phyloP scores from a whole-genome alignment of 306 rosid species.

The Sesbania bispinosa region DNA sequence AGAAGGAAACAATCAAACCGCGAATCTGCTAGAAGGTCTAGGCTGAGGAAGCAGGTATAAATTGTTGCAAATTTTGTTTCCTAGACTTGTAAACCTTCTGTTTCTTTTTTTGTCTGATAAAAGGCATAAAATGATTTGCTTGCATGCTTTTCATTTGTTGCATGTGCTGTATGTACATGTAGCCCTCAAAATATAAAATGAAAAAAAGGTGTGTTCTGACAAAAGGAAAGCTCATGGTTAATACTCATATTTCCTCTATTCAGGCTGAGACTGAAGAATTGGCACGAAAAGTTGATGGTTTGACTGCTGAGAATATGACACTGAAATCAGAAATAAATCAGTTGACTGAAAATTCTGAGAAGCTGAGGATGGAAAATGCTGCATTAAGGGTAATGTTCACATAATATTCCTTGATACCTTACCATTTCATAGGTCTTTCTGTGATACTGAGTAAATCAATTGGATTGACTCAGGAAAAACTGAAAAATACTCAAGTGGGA shows the following conservation, averaged over 20 bases:
- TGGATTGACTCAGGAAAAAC: conserved; percentile 65
- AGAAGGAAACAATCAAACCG: conserved; percentile 94
- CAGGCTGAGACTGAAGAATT: conserved; percentile 94
- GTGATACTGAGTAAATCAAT: conserved; percentile 28
- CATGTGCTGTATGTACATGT: not conserved
- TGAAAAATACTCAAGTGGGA: conserved; percentile 56
- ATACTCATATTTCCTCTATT: not conserved
- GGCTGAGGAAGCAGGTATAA: conserved; percentile 93
- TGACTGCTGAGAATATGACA: conserved; percentile 56
- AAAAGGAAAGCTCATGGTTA: conserved; percentile 3
- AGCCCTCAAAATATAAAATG: not conserved
- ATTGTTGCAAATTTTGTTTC: not conserved
- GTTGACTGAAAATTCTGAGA: conserved; percentile 59
- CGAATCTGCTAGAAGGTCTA: conserved; percentile 94
- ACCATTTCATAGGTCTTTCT: not conserved
- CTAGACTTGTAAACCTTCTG: not conserved
- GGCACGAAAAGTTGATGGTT: conserved; percentile 66
- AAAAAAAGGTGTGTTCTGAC: not conserved
- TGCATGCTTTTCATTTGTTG: not conserved
- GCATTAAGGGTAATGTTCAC: conserved; percentile 49
- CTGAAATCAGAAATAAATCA: conserved; percentile 64
- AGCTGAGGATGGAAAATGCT: conserved; percentile 66
- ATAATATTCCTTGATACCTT: not conserved
- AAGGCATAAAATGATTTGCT: not conserved
- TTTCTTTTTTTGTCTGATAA: not conserved